Evolutionary conservation across 352 stramenopile genomes (phyloP), one percentile per base, ranked within the genome.

Genomic region (Phytophthora pisi): DNA sequence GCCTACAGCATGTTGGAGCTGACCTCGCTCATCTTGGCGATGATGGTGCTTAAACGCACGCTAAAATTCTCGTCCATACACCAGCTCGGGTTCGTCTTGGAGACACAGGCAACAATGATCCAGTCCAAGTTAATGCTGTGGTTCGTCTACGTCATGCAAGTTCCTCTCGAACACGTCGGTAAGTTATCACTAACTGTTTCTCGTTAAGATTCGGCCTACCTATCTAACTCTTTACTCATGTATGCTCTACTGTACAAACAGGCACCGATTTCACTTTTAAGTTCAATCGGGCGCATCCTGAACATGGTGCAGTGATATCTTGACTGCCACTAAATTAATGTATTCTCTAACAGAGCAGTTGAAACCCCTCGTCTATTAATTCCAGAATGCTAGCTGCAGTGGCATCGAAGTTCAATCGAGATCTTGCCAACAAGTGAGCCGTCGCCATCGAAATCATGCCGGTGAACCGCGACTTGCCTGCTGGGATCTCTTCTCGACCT

Each of bases 391-490:
- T 20, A 20, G 20, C 20, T 20, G 20, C 20, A 20, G 20, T 20
- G 20, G 20, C 20, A 20, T 1, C 20, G 20, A 20, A 20, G 20
- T 20, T 20, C 20, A 20, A 20, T 20, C 20, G 34, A 40, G 34
- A 40, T 40, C 34, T 4, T 5, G 13, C 34, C 4, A 40, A 13
- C 34, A 13, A 40, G 34, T 40, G 34, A 40, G 34, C 34, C 34
- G 34, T 40, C 34, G 10, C 34, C 10, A 40, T 16, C 34, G 34
- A 18, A 15, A 34, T 1, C 18, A 90, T 91, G 82, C 79, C 79
- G 4, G 69, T 83, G 49, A 71, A 86, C 34, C 80, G 79, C 5
- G 75, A 86, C 23, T 59, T 79, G 23, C 82, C 82, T 30, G 82
- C 80, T 11, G 82, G 82, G 4, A 74, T 89, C 28, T 68, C 82